phyloP scores from a whole-genome alignment of 176 grass and related monocot genomes.

The Rhynchospora breviuscula region DNA sequence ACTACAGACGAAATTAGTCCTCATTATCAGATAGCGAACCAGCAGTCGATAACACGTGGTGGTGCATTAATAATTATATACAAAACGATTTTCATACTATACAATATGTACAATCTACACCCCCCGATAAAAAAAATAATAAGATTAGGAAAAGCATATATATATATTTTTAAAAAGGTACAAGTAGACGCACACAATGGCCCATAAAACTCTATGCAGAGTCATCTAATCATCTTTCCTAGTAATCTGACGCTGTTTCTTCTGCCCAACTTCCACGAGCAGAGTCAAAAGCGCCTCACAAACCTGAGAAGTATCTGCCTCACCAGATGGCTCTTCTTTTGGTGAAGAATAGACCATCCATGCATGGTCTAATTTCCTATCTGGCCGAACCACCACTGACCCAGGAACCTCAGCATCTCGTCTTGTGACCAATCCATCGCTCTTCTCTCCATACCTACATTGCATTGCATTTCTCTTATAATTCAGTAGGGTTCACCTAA shows the following conservation, averaged over 20 bases:
- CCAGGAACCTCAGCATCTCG: conserved; percentile 73
- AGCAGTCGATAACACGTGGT: too few species aligned
- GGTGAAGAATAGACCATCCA: conserved; percentile 90
- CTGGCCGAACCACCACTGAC: conserved; percentile 56
- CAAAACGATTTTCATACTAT: not conserved
- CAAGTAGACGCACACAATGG: not conserved
- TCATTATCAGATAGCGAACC: not conserved
- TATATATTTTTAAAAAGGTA: not conserved
- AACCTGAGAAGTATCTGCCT: conserved; percentile 69
- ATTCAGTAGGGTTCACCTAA: not conserved
- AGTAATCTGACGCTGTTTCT: conserved; percentile 56
- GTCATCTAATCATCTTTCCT: conserved; percentile 72
- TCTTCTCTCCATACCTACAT: conserved; percentile 77
- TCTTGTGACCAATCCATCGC: conserved; percentile 74
- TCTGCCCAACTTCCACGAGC: conserved; percentile 70
- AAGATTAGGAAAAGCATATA: not conserved
- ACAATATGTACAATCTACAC: not conserved
- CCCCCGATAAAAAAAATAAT: not conserved
- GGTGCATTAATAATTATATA: not conserved
- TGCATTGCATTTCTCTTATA: not conserved
- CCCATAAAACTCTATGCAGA: conserved; percentile 2
- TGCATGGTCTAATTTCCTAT: conserved; percentile 69
- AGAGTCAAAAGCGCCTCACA: conserved; percentile 80
- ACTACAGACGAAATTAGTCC: not conserved
- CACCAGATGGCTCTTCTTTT: conserved; percentile 48